Base-by-base conservation (phyloP, 2,329 filamentous ascomycete genomes). In the Penicillium sp. region DNA sequence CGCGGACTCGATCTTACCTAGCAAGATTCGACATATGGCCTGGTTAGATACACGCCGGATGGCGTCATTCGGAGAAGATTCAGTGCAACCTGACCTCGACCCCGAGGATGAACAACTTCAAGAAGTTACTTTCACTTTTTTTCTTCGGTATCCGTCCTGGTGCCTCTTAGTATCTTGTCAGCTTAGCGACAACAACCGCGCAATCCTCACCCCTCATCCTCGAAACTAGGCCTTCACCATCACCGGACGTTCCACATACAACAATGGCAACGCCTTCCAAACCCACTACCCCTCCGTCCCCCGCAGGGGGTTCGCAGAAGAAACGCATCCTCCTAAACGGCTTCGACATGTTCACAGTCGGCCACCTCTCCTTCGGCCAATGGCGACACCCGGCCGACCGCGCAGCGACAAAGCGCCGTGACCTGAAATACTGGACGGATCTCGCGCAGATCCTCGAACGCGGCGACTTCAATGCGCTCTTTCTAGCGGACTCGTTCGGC, bases 401-500 rank as follows among this genome's bases (percentile, higher is more conserved):
- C 49, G 71, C 69, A n/a, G 64, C 75, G 52, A 71, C 75, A 48
- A 53, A 53, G 41, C 76, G 76, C 57, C 73, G 75, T 38, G 75
- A 72, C 15, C 65, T 81, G 13, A 71, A 76, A 3, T 79, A 81
- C 66, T 83, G 81, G 81, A 78, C 78, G 3, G 68, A 78, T 3
- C 62, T 83, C 13, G 81, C 81, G 5, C 75, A 80, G 60, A 68
- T 75, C 29, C 70, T 82, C 0, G 79, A 82, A 30, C 76, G 76
- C 13, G 78, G 76, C 5, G 78, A 78, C 11, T 82, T 83, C 53
- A 79, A 82, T 60, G 79, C 76, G 5, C 73, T 83, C 45, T 83
- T 82, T 68, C 72, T 83, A 30, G 81, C 81, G 0, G 81, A 82
- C 63, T 76, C 79, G 7, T 72, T 81, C 1, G 79, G 79, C 0